Base-by-base conservation (phyloP, 768 basidiomycete genomes). In the Boletus rufocinnamomeus region DNA sequence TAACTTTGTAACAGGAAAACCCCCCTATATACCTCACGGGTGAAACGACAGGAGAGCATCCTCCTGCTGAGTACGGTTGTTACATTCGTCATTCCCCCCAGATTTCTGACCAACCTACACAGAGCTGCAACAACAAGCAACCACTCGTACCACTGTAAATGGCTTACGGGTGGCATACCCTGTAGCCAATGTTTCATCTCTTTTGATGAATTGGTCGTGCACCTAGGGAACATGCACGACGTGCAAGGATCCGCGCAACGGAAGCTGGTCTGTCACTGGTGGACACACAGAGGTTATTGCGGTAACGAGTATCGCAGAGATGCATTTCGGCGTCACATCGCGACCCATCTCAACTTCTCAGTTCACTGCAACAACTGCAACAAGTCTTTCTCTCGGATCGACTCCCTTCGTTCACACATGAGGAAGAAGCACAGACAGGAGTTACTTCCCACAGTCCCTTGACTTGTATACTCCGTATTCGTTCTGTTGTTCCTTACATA, bases 241-340 rank as follows among this genome's bases (percentile, higher is more conserved):
- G 21, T 56, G 2, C 32, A 30, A 6, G 56, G 59, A 4, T 2
- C 44, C 5, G 52, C 56, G 1, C 21, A 32, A 11, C 48, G 35
- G 6, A 28, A 4, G 30, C 9, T 62, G 7, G 4, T 8, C 3
- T 55, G 66, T 23, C 19, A 19, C 8, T 60, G 59, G 59, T 17
- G 32, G 4, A 32, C 38, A n/a, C 16, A 40, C 2, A 6, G 34
- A 8, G 40, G 40, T 1, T 13, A 7, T 6, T 63, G 59, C 13
- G 47, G 30, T 0, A 23, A 49, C 1, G 14, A 28, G 11, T 40
- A 54, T 16, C 47, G 40, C 17, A 35, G 62, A 30, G 41, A 51
- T n/a, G n/a, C n/a, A n/a, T n/a, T n/a, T n/a, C n/a, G n/a, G n/a
- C 27, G 5, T 27, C 56, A 65, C 28, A 44, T 52, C 6, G 25